Evolutionary conservation across 1,284 basidiomycete genomes (phyloP).

Genomic region (Ceratobasidium sp.): DNA sequence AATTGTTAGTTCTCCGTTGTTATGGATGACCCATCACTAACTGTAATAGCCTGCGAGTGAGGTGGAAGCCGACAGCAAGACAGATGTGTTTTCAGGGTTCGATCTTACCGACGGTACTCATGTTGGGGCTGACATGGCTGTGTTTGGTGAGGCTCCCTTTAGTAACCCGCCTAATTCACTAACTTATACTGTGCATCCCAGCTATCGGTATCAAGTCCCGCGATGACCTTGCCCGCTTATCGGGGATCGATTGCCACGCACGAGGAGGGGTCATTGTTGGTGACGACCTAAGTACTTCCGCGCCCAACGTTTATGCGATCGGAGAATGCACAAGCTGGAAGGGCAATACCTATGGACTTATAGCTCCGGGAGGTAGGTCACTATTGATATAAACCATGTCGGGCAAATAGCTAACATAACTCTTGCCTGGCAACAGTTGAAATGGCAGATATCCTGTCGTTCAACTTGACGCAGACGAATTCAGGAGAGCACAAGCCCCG

Average conservation of each 20-base stretch:
- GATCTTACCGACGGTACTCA: conserved; percentile 60
- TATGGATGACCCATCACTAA: background rate
- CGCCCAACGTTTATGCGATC: conserved; percentile 72
- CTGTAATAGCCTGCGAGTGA: conserved; percentile 47
- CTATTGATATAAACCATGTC: conserved; percentile 39
- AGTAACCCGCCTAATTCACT: background rate
- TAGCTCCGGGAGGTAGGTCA: conserved; percentile 67
- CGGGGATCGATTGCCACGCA: conserved; percentile 62
- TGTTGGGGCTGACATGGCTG: conserved; percentile 63
- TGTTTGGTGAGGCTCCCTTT: conserved; percentile 57
- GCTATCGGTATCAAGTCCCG: conserved; percentile 75
- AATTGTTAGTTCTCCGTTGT: background rate
- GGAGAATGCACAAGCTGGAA: conserved; percentile 80
- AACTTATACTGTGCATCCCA: background rate
- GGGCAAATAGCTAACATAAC: conserved; percentile 51
- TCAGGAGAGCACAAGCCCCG: conserved; percentile 61
- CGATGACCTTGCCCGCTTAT: conserved; percentile 69
- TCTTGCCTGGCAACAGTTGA: conserved; percentile 57
- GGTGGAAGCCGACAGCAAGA: conserved; percentile 54
- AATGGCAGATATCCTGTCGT: conserved; percentile 80
- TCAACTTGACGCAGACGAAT: conserved; percentile 71
- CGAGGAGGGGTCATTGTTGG: conserved; percentile 70
- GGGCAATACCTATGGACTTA: conserved; percentile 73
- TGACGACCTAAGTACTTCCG: conserved; percentile 67
- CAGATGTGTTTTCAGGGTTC: conserved; percentile 62